phyloP scores from a whole-genome alignment of 805 yeast species.

The Brettanomyces bruxellensis region DNA sequence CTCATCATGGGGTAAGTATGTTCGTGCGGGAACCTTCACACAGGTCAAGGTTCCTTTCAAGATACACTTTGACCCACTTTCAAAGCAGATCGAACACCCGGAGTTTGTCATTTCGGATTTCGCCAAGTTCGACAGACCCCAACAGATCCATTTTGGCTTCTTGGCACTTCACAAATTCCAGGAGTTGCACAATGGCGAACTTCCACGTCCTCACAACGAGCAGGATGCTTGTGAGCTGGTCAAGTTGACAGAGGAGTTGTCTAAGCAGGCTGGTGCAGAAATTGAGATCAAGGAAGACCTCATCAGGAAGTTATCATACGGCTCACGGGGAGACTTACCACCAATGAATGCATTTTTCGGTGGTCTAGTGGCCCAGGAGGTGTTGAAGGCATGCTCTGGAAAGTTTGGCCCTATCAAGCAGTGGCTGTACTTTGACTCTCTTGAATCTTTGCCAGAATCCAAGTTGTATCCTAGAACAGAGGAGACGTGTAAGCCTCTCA shows the following conservation, averaged over 20 bases:
- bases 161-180: slow-evolving; percentile 78
- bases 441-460: slow-evolving; percentile 75
- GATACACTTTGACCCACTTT: slow-evolving; percentile 53
- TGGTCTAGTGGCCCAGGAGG: slow-evolving; percentile 95
- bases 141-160: slow-evolving; percentile 85
- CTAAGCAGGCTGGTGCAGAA: slow-evolving; percentile 45
- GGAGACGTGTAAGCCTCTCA: slow-evolving; percentile 64
- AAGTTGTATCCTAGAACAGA: slow-evolving; percentile 53
- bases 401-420: slow-evolving; percentile 92
- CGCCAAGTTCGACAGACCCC: slow-evolving; percentile 90
- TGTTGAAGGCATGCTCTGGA: slow-evolving; percentile 88
- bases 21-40: slow-evolving; percentile 81
- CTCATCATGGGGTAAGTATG: slow-evolving; percentile 50
- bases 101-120: slow-evolving; percentile 77
- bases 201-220: slow-evolving; percentile 71
- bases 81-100: slow-evolving; percentile 62
- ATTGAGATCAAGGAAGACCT: slow-evolving; percentile 56
- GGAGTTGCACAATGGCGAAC: slow-evolving; percentile 46
- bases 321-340: slow-evolving; percentile 87
- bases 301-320: slow-evolving; percentile 66
- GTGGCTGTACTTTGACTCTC: slow-evolving; percentile 85
- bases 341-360: slow-evolving; percentile 86
- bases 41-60: slow-evolving; percentile 81
- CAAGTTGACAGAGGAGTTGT: slow-evolving; percentile 49
- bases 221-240: slow-evolving; percentile 67